phyloP scores from a whole-genome alignment of 805 yeast genomes.

The Hanseniaspora lindneri region DNA sequence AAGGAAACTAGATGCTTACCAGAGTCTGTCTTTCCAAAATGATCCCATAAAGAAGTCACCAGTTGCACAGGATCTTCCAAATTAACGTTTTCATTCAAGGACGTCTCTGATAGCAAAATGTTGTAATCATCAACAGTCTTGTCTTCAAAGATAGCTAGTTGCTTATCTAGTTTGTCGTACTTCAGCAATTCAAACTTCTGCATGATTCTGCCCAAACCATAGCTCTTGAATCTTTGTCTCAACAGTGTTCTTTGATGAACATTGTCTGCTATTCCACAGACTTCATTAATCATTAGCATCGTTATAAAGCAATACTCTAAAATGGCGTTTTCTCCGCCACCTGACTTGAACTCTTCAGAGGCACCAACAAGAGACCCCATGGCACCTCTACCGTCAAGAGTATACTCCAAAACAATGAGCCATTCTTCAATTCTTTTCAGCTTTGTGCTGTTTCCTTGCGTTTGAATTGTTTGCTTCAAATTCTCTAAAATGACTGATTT shows the following conservation, averaged over 20 bases:
- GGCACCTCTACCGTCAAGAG: conserved; percentile 75
- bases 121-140: conserved; percentile 29
- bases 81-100: conserved; percentile 32
- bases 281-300: conserved; percentile 26
- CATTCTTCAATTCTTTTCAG: conserved; percentile 55
- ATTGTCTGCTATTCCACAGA: conserved; percentile 24
- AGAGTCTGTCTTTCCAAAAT: conserved; percentile 47
- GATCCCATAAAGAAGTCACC: conserved; percentile 37
- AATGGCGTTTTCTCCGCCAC: conserved; percentile 33
- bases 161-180: conserved; percentile 52
- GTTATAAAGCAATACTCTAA: conserved; percentile 28
- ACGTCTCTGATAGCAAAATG: conserved; percentile 21
- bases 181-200: conserved; percentile 43
- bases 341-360: conserved; percentile 56
- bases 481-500: conserved; percentile 13
- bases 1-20: conserved; percentile 41
- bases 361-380: conserved; percentile 90
- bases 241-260: conserved; percentile 27
- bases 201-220: conserved; percentile 26
- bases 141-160: conserved; percentile 52
- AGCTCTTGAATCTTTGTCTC: conserved; percentile 27
- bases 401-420: conserved; percentile 52
- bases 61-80: conserved; percentile 54
- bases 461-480: conserved; percentile 5
- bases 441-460: conserved; percentile 21